A percentile compares a stretch with the other conserved stretches of the same genome.
Conservation (phyloP, 495 filamentous ascomycete genomes). For the Pyrenula aspistea region DNA sequence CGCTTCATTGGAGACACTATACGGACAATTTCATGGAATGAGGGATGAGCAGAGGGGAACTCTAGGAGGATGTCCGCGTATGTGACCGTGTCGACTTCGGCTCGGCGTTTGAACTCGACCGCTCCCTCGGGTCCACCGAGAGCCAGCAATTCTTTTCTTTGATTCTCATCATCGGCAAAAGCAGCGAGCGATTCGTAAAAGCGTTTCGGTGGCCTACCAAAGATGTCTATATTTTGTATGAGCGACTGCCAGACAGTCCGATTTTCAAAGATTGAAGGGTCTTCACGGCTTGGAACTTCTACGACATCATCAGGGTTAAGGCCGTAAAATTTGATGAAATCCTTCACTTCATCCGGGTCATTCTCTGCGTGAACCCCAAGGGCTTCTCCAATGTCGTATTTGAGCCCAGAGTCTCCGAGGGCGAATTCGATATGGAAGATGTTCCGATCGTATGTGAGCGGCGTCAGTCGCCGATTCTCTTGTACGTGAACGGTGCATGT, state of each 20-base stretch:
- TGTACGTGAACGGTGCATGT: constrained; percentile 82
- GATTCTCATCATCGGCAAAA: constrained; percentile 68
- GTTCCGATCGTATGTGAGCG: constrained; percentile 83
- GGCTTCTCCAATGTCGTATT: constrained; percentile 96
- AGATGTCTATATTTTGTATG: constrained; percentile 91
- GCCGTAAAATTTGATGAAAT: constrained; percentile 84
- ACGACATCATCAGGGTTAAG: constrained; percentile 73
- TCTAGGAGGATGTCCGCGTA: constrained; percentile 84
- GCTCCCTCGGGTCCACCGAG: constrained; percentile 75
- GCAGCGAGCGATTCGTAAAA: constrained; percentile 92
- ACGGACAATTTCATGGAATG: constrained; percentile 80
- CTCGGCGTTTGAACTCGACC: constrained; percentile 86
- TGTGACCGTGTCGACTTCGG: constrained; percentile 87
- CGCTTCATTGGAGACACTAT: constrained; percentile 89
- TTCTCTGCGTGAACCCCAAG: constrained; percentile 95
- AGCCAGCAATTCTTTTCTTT: constrained; percentile 67
- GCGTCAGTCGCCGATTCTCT: constrained; percentile 89
- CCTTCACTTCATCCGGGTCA: constrained; percentile 59
- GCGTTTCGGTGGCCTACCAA: constrained; percentile 88
- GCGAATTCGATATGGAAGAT: constrained; percentile 99
- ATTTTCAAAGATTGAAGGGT: constrained; percentile 64
- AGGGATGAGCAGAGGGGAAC: constrained; percentile 77
- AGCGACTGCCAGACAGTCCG: constrained; percentile 90
- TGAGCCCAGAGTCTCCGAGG: constrained; percentile 77
- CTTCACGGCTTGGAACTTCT: constrained; percentile 80